These are phyloP conservation scores for Tetrahymena thermophila DNA, from an alignment of 73 alveolate genomes.

Conservation along the genomic window DNA sequence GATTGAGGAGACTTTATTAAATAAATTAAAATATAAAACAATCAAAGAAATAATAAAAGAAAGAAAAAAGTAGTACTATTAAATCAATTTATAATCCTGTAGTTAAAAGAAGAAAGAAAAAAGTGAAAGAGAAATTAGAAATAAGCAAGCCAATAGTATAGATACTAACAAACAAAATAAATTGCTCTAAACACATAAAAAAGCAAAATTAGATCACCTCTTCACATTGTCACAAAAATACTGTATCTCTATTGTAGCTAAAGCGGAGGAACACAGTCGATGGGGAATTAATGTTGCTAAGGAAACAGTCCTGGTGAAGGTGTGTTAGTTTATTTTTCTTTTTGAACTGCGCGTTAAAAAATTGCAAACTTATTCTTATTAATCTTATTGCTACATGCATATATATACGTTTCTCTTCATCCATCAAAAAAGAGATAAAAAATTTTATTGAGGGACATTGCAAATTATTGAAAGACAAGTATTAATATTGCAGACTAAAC, in stretches of 20 bases:
- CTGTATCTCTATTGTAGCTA: neutral
- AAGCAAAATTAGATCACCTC: neutral
- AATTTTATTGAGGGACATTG: neutral
- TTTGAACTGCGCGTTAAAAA: neutral
- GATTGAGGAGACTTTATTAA: neutral
- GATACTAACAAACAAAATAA: neutral
- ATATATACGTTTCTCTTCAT: neutral
- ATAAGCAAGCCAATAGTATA: neutral
- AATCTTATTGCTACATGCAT: neutral
- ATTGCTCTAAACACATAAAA: neutral
- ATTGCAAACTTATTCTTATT: neutral
- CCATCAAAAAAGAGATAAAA: neutral
- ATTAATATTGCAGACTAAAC: neutral
- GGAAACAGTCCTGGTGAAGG: conserved; percentile 4
- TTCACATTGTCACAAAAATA: neutral
- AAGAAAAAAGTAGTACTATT: neutral
- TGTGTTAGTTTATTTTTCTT: neutral
- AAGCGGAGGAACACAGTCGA: neutral
- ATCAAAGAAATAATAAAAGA: neutral
- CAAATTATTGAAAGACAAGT: neutral
- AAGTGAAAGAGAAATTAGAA: neutral
- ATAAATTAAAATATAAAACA: neutral
- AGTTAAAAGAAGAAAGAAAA: neutral
- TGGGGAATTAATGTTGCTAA: neutral
- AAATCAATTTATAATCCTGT: neutral